These are phyloP conservation scores for Chrysosporium keratinophilum DNA, from an alignment of 2,329 filamentous ascomycete genomes.

Conservation along the genomic window DNA sequence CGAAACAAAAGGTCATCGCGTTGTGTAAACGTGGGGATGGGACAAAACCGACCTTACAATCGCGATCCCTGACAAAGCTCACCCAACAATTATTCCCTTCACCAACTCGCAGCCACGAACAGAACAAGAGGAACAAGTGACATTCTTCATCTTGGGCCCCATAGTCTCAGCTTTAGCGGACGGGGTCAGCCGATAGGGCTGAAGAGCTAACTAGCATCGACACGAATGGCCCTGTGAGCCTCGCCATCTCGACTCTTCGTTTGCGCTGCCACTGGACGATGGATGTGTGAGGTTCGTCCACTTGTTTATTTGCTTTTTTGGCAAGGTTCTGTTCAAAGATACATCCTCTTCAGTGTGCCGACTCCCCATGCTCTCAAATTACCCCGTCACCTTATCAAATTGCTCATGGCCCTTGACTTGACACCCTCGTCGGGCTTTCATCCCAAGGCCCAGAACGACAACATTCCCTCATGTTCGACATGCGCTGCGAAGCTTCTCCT, in stretches of 20 bases:
- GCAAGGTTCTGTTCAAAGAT: not conserved
- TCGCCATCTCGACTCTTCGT: not conserved
- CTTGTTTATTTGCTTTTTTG: not conserved
- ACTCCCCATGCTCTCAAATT: not conserved
- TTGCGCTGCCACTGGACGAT: constrained; percentile 1
- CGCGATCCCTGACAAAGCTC: not conserved
- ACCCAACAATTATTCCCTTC: not conserved
- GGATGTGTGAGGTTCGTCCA: constrained; percentile 5
- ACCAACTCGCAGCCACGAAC: not conserved
- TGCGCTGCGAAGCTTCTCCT: not conserved
- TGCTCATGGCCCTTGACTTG: not conserved
- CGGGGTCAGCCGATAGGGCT: constrained; percentile 10
- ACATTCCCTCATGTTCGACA: not conserved
- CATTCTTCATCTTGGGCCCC: not conserved
- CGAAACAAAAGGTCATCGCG: not conserved
- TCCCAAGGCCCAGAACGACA: not conserved
- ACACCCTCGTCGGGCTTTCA: not conserved
- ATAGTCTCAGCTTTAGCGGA: constrained; percentile 3
- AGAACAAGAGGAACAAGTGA: not conserved
- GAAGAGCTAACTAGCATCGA: not conserved
- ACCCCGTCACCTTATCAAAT: not conserved
- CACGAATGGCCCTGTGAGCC: not conserved
- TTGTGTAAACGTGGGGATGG: not conserved
- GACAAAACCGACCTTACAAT: not conserved
- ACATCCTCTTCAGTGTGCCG: not conserved